Percentiles rank a stretch among this genome's conserved stretches.
Conservation (phyloP, 2,329 filamentous ascomycete species). For the Aspergillus quadrilineatus region DNA sequence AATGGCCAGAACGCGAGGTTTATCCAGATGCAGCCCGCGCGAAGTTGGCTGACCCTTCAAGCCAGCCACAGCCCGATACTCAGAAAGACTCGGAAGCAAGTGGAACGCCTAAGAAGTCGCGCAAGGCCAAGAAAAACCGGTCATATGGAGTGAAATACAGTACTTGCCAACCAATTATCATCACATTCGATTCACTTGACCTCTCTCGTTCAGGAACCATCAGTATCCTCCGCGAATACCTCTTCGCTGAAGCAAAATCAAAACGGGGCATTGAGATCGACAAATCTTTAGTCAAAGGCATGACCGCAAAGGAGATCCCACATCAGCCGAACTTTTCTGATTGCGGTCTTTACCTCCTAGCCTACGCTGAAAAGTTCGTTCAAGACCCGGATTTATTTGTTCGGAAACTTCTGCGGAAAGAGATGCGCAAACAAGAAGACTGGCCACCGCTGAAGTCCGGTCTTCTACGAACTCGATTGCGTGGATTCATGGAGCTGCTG, state of each 20-base stretch:
- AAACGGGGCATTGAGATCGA: slow-evolving; percentile 56
- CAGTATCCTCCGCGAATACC: slow-evolving; percentile 70
- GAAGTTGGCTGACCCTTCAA: slow-evolving; percentile 18
- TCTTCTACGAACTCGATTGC: slow-evolving; percentile 63
- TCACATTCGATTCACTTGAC: slow-evolving; percentile 86
- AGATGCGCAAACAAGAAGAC: slow-evolving; percentile 58
- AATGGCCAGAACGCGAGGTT: slow-evolving; percentile 36
- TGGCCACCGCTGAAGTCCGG: slow-evolving; percentile 57
- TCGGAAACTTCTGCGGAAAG: slow-evolving; percentile 62
- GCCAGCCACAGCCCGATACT: slow-evolving; percentile 12
- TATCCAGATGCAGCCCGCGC: slow-evolving; percentile 18
- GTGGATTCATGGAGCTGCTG: slow-evolving; percentile 64
- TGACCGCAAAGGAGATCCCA: slow-evolving; percentile 74
- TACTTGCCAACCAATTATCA: slow-evolving; percentile 64
- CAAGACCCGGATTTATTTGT: slow-evolving; percentile 70
- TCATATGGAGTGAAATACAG: slow-evolving; percentile 43
- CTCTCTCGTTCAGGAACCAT: slow-evolving; percentile 62
- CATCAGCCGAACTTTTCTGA: slow-evolving; percentile 81
- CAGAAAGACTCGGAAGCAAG: slow-evolving; percentile 17
- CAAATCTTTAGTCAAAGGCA: slow-evolving; percentile 52
- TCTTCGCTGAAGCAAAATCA: slow-evolving; percentile 68
- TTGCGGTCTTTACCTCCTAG: slow-evolving; percentile 83
- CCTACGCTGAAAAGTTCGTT: slow-evolving; percentile 81
- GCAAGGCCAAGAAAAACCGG: slow-evolving; percentile 31
- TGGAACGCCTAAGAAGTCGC: slow-evolving; percentile 15